phyloP scores from a whole-genome alignment of 768 basidiomycete species.

The Suillus ampliporus region DNA sequence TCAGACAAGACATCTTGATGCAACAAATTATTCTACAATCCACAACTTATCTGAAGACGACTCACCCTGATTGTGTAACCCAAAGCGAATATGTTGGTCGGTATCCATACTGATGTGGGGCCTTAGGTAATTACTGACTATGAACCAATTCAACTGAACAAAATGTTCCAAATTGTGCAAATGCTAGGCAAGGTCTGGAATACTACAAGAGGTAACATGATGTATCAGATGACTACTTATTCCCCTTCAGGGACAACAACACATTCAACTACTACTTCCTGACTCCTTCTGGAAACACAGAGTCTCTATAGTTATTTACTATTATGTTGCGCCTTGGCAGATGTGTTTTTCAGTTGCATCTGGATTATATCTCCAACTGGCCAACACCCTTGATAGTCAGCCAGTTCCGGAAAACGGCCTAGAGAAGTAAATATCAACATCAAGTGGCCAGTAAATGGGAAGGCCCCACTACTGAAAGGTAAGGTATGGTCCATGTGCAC shows the following conservation, averaged over 20 bases:
- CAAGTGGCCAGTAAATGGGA: too few species aligned
- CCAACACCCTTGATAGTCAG: constrained; percentile 3
- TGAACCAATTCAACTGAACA: background rate
- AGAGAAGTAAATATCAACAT: too few species aligned
- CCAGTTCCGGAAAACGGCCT: background rate
- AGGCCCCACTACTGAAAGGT: too few species aligned
- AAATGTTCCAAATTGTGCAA: background rate
- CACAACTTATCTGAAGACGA: background rate
- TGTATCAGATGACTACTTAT: too few species aligned
- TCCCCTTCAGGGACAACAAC: too few species aligned
- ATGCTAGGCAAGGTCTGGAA: too few species aligned
- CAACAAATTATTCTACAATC: background rate
- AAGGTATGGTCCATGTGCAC: too few species aligned
- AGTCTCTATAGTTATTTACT: too few species aligned
- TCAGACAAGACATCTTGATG: background rate
- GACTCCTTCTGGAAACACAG: background rate
- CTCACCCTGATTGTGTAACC: background rate
- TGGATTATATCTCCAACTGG: constrained; percentile 8
- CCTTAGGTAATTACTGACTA: background rate
- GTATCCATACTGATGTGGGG: too few species aligned
- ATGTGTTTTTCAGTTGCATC: constrained; percentile 5
- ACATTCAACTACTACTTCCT: background rate
- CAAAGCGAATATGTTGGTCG: too few species aligned
- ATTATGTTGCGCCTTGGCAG: background rate
- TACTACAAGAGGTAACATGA: too few species aligned